Percentiles rank a stretch among this genome's conserved stretches.
Conservation (phyloP, 139 green algal species). For the Closterium sp. region DNA sequence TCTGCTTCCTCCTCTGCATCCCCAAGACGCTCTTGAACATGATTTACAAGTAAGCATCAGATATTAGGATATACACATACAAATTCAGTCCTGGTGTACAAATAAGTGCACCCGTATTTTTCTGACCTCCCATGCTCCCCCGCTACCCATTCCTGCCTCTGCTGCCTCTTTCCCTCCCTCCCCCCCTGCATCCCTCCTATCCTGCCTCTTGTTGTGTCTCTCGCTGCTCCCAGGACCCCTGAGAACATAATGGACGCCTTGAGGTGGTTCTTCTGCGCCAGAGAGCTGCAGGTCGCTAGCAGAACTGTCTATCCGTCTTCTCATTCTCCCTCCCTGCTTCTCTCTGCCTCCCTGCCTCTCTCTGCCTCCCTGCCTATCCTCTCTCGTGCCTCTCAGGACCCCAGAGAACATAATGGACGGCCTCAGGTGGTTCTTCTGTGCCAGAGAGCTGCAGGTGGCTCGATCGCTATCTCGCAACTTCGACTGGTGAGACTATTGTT, state of each 20-base stretch:
- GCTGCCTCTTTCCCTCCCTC: too few species aligned
- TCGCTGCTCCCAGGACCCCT: too few species aligned
- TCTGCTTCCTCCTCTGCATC: conserved; percentile 50
- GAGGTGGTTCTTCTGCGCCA: conserved; percentile 34
- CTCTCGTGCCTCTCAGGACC: neutral
- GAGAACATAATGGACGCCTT: neutral
- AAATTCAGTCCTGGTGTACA: too few species aligned
- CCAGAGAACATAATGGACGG: neutral
- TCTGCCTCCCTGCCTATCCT: neutral
- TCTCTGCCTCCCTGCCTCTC: neutral
- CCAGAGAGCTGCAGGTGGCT: conserved; percentile 15
- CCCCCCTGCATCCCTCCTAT: too few species aligned
- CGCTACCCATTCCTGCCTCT: too few species aligned
- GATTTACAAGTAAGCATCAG: conserved; percentile 29
- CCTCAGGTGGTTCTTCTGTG: conserved; percentile 30
- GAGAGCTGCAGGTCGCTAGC: conserved; percentile 21
- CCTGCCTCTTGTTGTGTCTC: too few species aligned
- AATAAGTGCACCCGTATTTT: too few species aligned
- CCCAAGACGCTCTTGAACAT: conserved; percentile 45
- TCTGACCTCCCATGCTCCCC: too few species aligned
- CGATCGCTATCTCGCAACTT: conserved; percentile 34
- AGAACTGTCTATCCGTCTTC: too few species aligned
- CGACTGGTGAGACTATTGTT: conserved; percentile 20
- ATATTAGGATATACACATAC: neutral
- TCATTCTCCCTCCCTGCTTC: too few species aligned